phyloP scores from a whole-genome alignment of 179 eudicot genomes.

The Carnegiea gigantea region DNA sequence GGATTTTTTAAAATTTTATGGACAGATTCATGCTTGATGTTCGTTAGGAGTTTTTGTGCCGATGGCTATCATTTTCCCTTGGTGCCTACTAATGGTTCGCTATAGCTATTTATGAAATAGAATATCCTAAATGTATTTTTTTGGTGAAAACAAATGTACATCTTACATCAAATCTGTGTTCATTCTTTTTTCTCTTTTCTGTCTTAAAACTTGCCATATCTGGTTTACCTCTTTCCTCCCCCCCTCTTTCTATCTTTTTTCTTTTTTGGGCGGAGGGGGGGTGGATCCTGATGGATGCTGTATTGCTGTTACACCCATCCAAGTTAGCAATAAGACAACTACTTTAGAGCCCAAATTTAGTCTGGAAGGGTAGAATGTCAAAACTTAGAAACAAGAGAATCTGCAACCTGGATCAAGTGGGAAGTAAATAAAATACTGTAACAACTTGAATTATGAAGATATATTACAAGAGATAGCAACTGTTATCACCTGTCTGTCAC shows the following conservation, averaged over 20 bases:
- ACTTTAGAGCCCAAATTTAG: too few relatives aligned
- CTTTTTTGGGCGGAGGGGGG: too few relatives aligned
- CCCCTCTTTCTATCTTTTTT: too few relatives aligned
- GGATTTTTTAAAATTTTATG: neutral
- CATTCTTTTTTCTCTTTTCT: neutral
- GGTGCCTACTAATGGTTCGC: neutral
- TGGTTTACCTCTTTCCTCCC: too few relatives aligned
- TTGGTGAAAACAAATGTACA: too few relatives aligned
- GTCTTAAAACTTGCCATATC: neutral
- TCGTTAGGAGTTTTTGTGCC: neutral
- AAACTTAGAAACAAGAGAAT: neutral
- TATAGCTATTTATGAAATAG: neutral
- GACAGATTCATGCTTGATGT: neutral
- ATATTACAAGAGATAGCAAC: neutral
- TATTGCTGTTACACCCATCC: neutral
- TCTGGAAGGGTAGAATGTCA: neutral
- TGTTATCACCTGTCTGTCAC: neutral
- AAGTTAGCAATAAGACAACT: neutral
- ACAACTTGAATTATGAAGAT: neutral
- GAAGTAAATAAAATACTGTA: neutral
- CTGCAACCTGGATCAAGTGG: neutral
- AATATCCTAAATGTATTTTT: neutral
- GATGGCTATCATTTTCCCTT: neutral
- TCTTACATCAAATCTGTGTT: too few relatives aligned
- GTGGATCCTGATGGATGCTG: too few relatives aligned